Percentiles rank a stretch among this genome's conserved stretches.
phyloP scores from a whole-genome alignment of 768 basidiomycete species.

The Coprinopsis marcescibilis region DNA sequence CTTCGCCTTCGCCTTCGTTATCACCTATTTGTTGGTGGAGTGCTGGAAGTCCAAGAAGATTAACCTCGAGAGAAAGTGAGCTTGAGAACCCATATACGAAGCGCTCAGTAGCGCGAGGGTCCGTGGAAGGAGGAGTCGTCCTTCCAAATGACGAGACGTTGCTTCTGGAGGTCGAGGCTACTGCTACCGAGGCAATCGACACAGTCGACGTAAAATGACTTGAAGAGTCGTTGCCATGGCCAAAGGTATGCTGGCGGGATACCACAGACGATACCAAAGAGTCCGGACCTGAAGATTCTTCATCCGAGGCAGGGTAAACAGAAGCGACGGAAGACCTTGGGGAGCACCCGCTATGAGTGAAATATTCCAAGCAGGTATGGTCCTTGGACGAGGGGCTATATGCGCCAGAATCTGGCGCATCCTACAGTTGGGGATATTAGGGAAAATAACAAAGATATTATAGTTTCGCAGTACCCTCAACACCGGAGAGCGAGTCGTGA shows the following conservation, averaged over 20 bases:
- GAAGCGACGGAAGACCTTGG: no score
- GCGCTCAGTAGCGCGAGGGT: not conserved
- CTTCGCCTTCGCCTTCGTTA: not conserved
- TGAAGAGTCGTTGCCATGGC: not conserved
- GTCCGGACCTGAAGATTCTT: not conserved
- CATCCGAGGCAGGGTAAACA: no score
- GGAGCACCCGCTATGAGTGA: no score
- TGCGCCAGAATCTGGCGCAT: no score
- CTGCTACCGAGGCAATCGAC: slow-evolving; percentile 1
- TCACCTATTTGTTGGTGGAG: not conserved
- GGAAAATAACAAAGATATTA: no score
- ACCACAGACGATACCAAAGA: not conserved
- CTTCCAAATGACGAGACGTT: not conserved
- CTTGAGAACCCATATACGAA: not conserved
- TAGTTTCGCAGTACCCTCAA: no score
- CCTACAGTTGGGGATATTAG: no score
- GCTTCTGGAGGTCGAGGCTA: slow-evolving; percentile 2
- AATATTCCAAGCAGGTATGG: no score
- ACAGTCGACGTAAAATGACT: not conserved
- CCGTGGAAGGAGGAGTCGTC: not conserved
- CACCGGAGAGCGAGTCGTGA: no score
- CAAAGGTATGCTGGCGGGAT: not conserved
- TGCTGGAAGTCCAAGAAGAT: slow-evolving; percentile 6
- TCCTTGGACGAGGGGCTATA: no score
- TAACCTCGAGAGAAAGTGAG: slow-evolving; percentile 7